Conservation (phyloP, 2,329 filamentous ascomycete genomes). For the Pestalotiopsis sp. region DNA sequence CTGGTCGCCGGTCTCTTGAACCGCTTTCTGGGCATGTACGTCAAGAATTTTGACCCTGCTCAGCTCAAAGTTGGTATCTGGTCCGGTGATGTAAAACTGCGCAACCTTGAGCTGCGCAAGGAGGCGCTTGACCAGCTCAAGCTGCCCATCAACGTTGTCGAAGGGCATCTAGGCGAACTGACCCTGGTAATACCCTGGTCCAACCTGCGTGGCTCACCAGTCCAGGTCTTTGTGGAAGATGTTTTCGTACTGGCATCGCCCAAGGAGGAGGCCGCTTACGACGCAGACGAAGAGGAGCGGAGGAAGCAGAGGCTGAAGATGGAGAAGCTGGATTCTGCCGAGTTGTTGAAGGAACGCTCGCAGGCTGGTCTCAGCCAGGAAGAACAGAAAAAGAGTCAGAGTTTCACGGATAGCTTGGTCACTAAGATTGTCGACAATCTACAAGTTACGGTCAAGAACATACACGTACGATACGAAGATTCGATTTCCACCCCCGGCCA, state of each 20-base stretch:
- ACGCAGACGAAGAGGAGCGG: constrained; percentile 87
- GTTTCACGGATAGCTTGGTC: constrained; percentile 90
- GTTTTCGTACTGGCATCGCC: constrained; percentile 94
- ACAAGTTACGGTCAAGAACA: constrained; percentile 96
- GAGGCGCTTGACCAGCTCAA: constrained; percentile 97
- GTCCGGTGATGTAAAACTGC: constrained; percentile 96
- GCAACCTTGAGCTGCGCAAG: constrained; percentile 85
- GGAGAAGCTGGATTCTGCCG: constrained; percentile 96
- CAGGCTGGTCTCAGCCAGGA: constrained; percentile 92
- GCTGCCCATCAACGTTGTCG: constrained; percentile 92
- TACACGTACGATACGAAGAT: constrained; percentile 97
- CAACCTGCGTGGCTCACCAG: constrained; percentile 89
- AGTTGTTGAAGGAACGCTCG: constrained; percentile 88
- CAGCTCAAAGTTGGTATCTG: constrained; percentile 99
- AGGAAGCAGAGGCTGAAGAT: constrained; percentile 92
- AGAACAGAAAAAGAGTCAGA: constrained; percentile 96
- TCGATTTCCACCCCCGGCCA: constrained; percentile 93
- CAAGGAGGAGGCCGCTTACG: constrained; percentile 91
- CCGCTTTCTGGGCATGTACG: constrained; percentile 99
- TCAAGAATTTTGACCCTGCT: constrained; percentile 97
- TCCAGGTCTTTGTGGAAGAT: constrained; percentile 95
- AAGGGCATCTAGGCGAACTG: constrained; percentile 89
- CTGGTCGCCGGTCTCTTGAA: constrained; percentile 96
- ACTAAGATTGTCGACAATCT: constrained; percentile 98
- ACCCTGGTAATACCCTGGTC: constrained; percentile 97